These are phyloP conservation scores for Phaseolus lunatus DNA, from an alignment of 306 rosid genomes.

Conservation along the genomic window DNA sequence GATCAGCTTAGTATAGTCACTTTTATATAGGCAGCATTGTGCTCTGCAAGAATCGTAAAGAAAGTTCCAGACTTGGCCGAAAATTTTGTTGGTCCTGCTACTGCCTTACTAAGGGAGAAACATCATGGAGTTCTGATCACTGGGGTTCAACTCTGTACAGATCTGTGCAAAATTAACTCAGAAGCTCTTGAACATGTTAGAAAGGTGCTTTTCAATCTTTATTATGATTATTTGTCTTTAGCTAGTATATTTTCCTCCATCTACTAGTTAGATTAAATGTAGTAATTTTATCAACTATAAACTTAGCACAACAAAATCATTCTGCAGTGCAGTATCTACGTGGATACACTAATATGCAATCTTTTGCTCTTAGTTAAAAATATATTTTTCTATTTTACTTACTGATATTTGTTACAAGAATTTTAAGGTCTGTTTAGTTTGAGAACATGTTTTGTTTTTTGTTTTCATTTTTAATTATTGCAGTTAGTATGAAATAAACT, in stretches of 20 bases:
- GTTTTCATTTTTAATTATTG: no score
- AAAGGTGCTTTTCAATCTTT: conserved; percentile 9
- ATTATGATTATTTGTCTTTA: neutral
- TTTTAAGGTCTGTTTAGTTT: no score
- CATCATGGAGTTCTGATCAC: conserved; percentile 92
- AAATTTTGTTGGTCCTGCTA: conserved; percentile 10
- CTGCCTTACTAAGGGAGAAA: conserved; percentile 79
- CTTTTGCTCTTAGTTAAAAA: neutral
- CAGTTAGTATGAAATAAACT: no score
- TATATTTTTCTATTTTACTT: no score
- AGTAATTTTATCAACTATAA: neutral
- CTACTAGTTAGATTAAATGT: neutral
- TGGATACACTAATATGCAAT: neutral
- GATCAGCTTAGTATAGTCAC: neutral
- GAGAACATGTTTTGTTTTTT: no score
- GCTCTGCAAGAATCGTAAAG: conserved; percentile 26
- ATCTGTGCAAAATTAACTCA: conserved; percentile 69
- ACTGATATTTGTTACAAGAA: no score
- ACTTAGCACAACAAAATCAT: neutral
- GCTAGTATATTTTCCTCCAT: neutral
- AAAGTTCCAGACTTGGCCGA: conserved; percentile 21
- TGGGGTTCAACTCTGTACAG: conserved; percentile 90
- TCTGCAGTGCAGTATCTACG: neutral
- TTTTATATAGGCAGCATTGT: conserved; percentile 12
- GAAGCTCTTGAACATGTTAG: conserved; percentile 71